Evolutionary conservation across 805 yeast genomes (phyloP).

Genomic region (Metschnikowia matae): DNA sequence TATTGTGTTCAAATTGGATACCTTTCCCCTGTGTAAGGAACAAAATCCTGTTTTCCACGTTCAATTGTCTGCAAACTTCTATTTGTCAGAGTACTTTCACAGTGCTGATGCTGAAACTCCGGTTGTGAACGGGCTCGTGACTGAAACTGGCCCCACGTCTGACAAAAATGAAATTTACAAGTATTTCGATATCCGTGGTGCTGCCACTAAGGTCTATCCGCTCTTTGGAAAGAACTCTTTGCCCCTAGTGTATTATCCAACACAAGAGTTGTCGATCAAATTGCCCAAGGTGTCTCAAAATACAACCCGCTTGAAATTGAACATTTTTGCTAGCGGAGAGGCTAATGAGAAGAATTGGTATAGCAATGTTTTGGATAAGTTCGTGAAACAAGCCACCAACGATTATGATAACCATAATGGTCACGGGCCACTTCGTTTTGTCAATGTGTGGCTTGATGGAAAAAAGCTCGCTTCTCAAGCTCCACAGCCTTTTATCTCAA

Average conservation of each 20-base stretch:
- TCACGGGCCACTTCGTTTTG: conserved; percentile 68
- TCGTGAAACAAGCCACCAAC: conserved; percentile 34
- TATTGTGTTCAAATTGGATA: conserved; percentile 60
- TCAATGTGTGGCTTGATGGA: conserved; percentile 60
- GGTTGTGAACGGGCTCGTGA: background rate
- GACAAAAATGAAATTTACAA: conserved; percentile 8
- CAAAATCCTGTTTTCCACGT: conserved; percentile 41
- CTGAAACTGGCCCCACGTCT: background rate
- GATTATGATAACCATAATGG: conserved; percentile 38
- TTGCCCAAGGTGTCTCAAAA: conserved; percentile 49
- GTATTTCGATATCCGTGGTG: conserved; percentile 28
- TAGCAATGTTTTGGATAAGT: conserved; percentile 51
- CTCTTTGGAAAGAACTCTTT: conserved; percentile 28
- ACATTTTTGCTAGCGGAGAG: conserved; percentile 68
- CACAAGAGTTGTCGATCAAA: conserved; percentile 28
- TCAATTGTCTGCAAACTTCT: conserved; percentile 49
- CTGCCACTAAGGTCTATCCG: conserved; percentile 40
- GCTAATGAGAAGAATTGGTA: conserved; percentile 86
- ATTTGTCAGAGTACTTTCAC: conserved; percentile 16
- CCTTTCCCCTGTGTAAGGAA: conserved; percentile 20
- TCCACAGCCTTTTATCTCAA: conserved; percentile 71
- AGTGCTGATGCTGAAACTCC: conserved; percentile 15
- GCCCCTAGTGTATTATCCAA: conserved; percentile 47
- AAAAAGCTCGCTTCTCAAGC: conserved; percentile 54
- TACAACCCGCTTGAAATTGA: conserved; percentile 56